phyloP scores from a whole-genome alignment of 2,329 filamentous ascomycete species.

The Elsinoe batatas region DNA sequence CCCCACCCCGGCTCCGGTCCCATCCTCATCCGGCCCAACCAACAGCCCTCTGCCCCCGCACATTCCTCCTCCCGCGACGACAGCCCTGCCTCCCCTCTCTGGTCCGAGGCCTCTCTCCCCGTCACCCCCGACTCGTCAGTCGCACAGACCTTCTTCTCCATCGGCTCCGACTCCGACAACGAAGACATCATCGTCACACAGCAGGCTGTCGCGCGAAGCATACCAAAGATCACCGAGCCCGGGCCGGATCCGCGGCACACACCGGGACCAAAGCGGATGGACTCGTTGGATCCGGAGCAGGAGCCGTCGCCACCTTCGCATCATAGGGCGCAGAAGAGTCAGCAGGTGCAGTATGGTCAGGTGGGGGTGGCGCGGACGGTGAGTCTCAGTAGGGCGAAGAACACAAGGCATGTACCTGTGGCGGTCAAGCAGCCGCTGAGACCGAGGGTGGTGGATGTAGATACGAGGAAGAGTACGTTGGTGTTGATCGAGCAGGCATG shows the following conservation, averaged over 20 bases:
- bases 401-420: constrained; percentile 14
- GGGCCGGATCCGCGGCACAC: constrained; percentile 2
- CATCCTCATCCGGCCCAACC: constrained; percentile 11
- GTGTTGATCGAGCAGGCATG: constrained; percentile 21
- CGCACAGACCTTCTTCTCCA: constrained; percentile 14
- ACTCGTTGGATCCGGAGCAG: not conserved
- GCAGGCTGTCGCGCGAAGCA: constrained; percentile 2
- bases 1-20: constrained; percentile 16
- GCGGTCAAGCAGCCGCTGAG: constrained; percentile 22
- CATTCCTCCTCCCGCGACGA: constrained; percentile 10
- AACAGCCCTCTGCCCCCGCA: constrained; percentile 12
- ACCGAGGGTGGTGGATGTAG: constrained; percentile 26
- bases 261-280: constrained; percentile 11
- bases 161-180: constrained; percentile 12
- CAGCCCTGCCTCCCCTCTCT: constrained; percentile 18
- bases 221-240: constrained; percentile 4
- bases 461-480: constrained; percentile 25
- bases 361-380: constrained; percentile 1
- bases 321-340: not conserved
- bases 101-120: constrained; percentile 23
- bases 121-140: constrained; percentile 19
- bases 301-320: not conserved
- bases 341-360: not conserved
- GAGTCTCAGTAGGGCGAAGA: not conserved
- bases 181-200: constrained; percentile 1